Evolutionary conservation across 352 stramenopile genomes (phyloP), one percentile per base, ranked within the genome.

Genomic region (Phytophthora rubi): DNA sequence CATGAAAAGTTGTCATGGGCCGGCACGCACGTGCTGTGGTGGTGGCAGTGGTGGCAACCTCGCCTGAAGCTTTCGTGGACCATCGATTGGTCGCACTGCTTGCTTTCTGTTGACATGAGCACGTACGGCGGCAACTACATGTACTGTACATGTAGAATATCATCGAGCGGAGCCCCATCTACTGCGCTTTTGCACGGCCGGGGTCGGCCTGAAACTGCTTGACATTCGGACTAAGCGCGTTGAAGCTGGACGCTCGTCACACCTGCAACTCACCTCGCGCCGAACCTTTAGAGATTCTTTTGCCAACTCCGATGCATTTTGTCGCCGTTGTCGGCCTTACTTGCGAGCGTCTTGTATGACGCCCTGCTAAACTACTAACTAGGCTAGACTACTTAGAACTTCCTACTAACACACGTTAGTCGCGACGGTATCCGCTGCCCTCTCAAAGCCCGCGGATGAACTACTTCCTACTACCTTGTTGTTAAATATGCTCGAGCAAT

Each of bases 401-500:
- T 59, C 56, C 47, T 71, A 59, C 67, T 74, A 70, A 59, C 48
- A 42, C 62, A 62, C 49, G 49, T 63, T 71, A 55, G 62, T 67
- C 62, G 57, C 63, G 57, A 68, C 63, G 68, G 68, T 75, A 76
- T 76, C 69, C 58, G 63, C 47, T 58, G 42, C 63, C 42, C 21
- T 45, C 51, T 30, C 8, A 13, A 16, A 32, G 48, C 51, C 48
- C 15, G 32, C 53, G 39, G 69, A 76, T 72, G 39, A 70, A 68
- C 62, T 75, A 70, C 61, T 68, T 64, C 13, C 65, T 72, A 59
- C 65, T 72, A 59, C 42, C 65, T 73, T 63, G 35, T 52, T 51
- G 58, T 70, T 79, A 79, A 79, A 79, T 79, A 79, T 73, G 53
- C 47, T 67, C 39, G 12, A 54, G 35, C 6, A 21, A 4, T 28